Base-by-base conservation (phyloP, 2,329 filamentous ascomycete genomes). In the Epichloe glyceriae region DNA sequence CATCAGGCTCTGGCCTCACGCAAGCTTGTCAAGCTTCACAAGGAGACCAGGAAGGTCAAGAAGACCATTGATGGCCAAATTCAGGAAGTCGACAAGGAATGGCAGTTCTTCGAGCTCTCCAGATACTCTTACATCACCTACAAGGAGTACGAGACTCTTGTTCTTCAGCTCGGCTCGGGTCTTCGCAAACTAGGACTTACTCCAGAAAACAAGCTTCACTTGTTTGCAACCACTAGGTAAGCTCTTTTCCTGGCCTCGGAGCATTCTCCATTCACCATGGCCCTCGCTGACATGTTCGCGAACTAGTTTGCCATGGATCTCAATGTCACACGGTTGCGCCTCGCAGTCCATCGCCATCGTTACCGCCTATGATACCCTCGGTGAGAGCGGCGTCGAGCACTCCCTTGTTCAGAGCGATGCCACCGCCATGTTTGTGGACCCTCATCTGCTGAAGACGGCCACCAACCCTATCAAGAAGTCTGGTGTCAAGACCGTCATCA, bases 341-440 rank as follows among this genome's bases (percentile, higher is more conserved):
- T 90, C 89, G 15, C 91, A 97, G 69, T 90, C 87, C 43, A 81
- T 96, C 65, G 82, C 87, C 53, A 90, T 96, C 58, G 91, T 96
- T 47, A 97, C 91, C 44, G 89, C 90, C 47, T 96, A 96, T 69
- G 90, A 96, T 67, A 95, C 89, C 33, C 83, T 96, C 43, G 90
- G 90, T 50, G 79, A 88, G 61, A 81, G 83, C 55, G 90, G 89
- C 45, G 78, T 96, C 55, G 82, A 85, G 70, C 89, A 95, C 72
- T 94, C 89, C 3, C 78, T 96, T 56, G 74, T 82, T 20, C 86
- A 95, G 70, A 93, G 88, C 49, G 74, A 82, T 55, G 85, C 88
- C 49, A 82, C 82, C 60, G 83, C 84, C 66, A 91, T 96, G 73
- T 95, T 90, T 70, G 78, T 88, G 55, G 90, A 96, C 64, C 85